phyloP scores from a whole-genome alignment of 495 filamentous ascomycete genomes.

The Lasiosphaeris hirsuta region DNA sequence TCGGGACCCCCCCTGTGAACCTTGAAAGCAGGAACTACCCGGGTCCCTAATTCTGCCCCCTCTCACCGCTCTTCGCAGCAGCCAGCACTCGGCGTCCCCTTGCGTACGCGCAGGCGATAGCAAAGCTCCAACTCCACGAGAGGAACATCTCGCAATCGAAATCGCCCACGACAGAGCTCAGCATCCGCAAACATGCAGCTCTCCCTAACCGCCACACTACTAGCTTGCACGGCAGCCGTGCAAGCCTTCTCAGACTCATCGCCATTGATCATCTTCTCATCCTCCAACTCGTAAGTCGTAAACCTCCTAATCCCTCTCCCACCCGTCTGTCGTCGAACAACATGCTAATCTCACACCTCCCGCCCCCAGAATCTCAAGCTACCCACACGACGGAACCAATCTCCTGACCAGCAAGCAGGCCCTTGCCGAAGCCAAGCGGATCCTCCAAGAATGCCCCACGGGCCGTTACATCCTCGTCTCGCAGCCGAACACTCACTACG shows the following conservation, averaged over 20 bases:
- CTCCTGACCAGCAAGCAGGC: constrained; percentile 46
- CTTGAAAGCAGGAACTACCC: not conserved
- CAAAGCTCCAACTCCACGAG: too few species aligned
- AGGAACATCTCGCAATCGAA: constrained; percentile 9
- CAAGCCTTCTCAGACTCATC: constrained; percentile 80
- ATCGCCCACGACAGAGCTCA: constrained; percentile 5
- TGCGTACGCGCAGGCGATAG: too few species aligned
- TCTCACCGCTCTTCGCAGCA: constrained; percentile 2
- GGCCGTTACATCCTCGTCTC: constrained; percentile 76
- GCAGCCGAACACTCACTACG: constrained; percentile 71
- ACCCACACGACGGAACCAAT: constrained; percentile 25
- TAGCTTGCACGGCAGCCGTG: constrained; percentile 56
- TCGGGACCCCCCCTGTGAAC: constrained; percentile 1
- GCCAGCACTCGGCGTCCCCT: too few species aligned
- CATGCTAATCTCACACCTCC: constrained; percentile 15
- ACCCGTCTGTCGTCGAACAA: constrained; percentile 7
- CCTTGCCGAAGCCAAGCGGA: constrained; percentile 34
- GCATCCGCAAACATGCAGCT: constrained; percentile 53
- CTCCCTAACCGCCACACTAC: constrained; percentile 55
- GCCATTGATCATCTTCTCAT: constrained; percentile 82
- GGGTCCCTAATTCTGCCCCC: not conserved
- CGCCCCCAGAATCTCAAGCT: constrained; percentile 28
- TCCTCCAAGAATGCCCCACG: constrained; percentile 66
- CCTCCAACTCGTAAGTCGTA: constrained; percentile 53
- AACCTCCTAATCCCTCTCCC: constrained; percentile 30